phyloP scores from a whole-genome alignment of 371 early-diverging fungal species.

The Apophysomyces sp. region DNA sequence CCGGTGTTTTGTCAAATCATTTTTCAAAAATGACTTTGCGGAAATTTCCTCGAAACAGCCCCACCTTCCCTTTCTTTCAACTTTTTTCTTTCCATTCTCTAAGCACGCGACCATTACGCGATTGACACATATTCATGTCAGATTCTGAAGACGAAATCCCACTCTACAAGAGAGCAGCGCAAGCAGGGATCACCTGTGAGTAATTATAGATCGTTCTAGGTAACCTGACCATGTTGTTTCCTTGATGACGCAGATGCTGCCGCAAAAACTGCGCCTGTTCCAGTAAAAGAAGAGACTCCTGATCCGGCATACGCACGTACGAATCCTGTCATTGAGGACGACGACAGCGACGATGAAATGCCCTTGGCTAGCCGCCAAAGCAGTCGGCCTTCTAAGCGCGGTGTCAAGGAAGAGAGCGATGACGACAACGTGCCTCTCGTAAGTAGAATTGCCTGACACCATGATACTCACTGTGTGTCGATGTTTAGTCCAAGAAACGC shows the following conservation, averaged over 20 bases:
- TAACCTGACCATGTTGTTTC: not conserved
- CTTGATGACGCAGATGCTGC: not conserved
- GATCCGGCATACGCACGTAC: conserved; percentile 11
- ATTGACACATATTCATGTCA: conserved; percentile 9
- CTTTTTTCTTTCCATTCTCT: conserved; percentile 1
- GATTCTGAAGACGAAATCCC: conserved; percentile 26
- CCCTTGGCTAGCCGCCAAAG: not conserved
- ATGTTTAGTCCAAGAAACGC: not conserved
- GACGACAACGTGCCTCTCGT: conserved; percentile 16
- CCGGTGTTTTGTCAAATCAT: not conserved
- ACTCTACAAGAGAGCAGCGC: conserved; percentile 7
- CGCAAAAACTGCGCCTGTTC: not conserved
- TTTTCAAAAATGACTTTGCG: not conserved
- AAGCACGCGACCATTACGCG: not conserved
- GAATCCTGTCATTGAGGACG: conserved; percentile 3
- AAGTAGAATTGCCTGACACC: not conserved
- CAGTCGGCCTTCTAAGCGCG: not conserved
- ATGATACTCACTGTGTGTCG: not conserved
- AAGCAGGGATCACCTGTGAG: not conserved
- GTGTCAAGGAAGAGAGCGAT: not conserved
- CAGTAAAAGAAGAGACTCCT: conserved; percentile 12
- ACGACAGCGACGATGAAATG: conserved; percentile 9
- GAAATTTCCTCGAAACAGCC: not conserved
- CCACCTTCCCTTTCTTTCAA: conserved; percentile 4
- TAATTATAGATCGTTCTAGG: not conserved